Evolutionary conservation across 768 basidiomycete species (phyloP).

Genomic region (Gelatoporia subvermispora): DNA sequence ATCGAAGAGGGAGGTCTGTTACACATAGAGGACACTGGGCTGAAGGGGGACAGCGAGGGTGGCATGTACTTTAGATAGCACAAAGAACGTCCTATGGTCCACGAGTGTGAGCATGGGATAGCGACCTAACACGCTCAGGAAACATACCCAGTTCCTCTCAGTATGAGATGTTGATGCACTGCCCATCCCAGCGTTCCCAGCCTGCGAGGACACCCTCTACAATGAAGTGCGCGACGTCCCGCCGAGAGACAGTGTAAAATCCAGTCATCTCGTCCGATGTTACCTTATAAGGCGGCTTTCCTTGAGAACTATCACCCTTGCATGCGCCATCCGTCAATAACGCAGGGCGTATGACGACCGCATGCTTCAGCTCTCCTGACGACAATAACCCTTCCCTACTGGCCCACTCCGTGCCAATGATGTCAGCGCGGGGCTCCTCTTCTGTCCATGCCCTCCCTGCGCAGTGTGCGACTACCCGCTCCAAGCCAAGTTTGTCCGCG

Average conservation of each 20-base stretch:
- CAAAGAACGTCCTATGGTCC: too few relatives aligned
- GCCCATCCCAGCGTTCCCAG: constrained; percentile 53
- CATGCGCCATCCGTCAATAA: constrained; percentile 56
- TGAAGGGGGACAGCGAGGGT: too few relatives aligned
- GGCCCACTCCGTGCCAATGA: constrained; percentile 45
- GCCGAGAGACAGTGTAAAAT: constrained; percentile 53
- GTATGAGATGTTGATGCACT: constrained; percentile 46
- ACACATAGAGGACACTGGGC: too few relatives aligned
- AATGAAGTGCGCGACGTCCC: constrained; percentile 64
- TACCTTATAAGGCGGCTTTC: constrained; percentile 35
- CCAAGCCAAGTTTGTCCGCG: constrained; percentile 57
- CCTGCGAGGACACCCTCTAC: constrained; percentile 38
- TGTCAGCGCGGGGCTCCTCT: constrained; percentile 35
- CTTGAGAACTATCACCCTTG: constrained; percentile 24
- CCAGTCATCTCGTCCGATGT: constrained; percentile 24
- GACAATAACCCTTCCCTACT: constrained; percentile 35
- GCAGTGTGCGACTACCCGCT: constrained; percentile 44
- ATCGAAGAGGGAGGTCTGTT: too few relatives aligned
- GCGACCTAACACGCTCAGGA: neutral
- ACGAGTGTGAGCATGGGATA: too few relatives aligned
- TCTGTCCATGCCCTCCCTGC: constrained; percentile 50
- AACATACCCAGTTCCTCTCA: constrained; percentile 15
- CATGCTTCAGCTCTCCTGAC: constrained; percentile 37
- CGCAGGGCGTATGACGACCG: constrained; percentile 53
- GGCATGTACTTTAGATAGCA: too few relatives aligned